Evolutionary conservation across 2,329 filamentous ascomycete genomes (phyloP), one percentile per base, ranked within the genome.

Genomic region (Penicillium sclerotiorum): DNA sequence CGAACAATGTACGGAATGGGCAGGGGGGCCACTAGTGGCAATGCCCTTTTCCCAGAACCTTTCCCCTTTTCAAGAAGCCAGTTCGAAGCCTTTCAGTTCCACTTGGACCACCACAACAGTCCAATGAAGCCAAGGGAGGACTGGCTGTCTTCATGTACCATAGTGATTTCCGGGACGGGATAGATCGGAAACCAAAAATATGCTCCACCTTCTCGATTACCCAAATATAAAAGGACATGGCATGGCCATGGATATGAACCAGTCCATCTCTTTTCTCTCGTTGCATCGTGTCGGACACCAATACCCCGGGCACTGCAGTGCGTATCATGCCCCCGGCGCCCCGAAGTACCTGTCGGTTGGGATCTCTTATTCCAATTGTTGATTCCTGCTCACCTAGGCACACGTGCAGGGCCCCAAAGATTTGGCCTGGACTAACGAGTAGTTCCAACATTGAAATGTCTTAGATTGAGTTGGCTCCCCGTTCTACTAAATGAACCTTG

Each of bases 121-220:
- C 18, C 20, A 11, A 37, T 22, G 22, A 30, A 7, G 22, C 22
- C 17, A 33, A 39, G 20, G 13, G 12, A 30, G 11, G 25, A 8
- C 17, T 23, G 35, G 20, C 8, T 33, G 45, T 55, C 46, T 53
- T 50, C 52, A 53, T 63, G 59, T 63, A 61, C 54, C 46, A 63
- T 61, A 61, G 57, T 56, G 49, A 59, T 38, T 32, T 37, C 32
- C 50, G 48, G 52, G 46, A 50, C 37, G 50, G 53, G 58, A 50
- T 44, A 33, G 17, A 39, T 20, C 36, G 32, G 36, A 18, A 38
- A 44, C 30, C 22, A 44, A 32, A 30, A n/a, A n/a, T n/a, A n/a
- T n/a, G n/a, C 39, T 20, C 8, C 23, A 30, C 37, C 22, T 48
- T 9, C 25, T 43, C 33, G 47, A 50, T 47, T 33, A 33, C 25